These are phyloP conservation scores for Saccharomycopsis hybrid DNA, from an alignment of 1,139 yeast species.

Conservation along the genomic window DNA sequence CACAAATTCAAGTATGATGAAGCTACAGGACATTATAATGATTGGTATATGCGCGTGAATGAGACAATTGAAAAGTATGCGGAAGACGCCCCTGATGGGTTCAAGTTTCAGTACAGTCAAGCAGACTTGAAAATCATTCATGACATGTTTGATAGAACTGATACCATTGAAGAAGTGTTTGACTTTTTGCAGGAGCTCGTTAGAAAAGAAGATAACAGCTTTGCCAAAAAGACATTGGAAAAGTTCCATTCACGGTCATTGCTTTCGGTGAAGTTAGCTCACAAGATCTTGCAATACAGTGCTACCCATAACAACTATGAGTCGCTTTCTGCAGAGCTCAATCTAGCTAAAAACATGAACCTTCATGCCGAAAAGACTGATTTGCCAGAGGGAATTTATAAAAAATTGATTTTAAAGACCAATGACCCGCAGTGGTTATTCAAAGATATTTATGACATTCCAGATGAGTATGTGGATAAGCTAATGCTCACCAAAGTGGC, in stretches of 20 bases:
- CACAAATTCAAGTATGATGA: neutral
- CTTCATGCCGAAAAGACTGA: slow-evolving; percentile 49
- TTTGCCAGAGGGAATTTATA: slow-evolving; percentile 70
- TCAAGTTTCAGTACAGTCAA: slow-evolving; percentile 50
- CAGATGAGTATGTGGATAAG: slow-evolving; percentile 13
- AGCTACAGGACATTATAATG: slow-evolving; percentile 3
- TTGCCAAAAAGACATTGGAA: slow-evolving; percentile 54
- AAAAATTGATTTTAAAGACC: slow-evolving; percentile 61
- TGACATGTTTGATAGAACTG: slow-evolving; percentile 49
- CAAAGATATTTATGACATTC: slow-evolving; percentile 27
- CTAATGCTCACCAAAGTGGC: slow-evolving; percentile 6
- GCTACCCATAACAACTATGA: slow-evolving; percentile 50
- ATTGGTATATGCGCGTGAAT: slow-evolving; percentile 42
- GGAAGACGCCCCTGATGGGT: slow-evolving; percentile 57
- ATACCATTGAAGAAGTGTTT: slow-evolving; percentile 56
- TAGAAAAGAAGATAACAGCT: slow-evolving; percentile 28
- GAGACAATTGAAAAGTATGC: slow-evolving; percentile 71
- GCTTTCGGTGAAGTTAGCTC: slow-evolving; percentile 66
- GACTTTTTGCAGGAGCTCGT: slow-evolving; percentile 39
- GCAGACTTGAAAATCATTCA: slow-evolving; percentile 61
- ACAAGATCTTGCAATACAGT: slow-evolving; percentile 63
- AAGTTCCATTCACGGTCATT: slow-evolving; percentile 62
- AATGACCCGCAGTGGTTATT: slow-evolving; percentile 53
- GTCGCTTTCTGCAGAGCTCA: slow-evolving; percentile 68
- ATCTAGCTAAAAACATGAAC: slow-evolving; percentile 74